These are phyloP conservation scores for Discostella stelligera DNA, from an alignment of 352 stramenopile genomes.

Conservation along the genomic window DNA sequence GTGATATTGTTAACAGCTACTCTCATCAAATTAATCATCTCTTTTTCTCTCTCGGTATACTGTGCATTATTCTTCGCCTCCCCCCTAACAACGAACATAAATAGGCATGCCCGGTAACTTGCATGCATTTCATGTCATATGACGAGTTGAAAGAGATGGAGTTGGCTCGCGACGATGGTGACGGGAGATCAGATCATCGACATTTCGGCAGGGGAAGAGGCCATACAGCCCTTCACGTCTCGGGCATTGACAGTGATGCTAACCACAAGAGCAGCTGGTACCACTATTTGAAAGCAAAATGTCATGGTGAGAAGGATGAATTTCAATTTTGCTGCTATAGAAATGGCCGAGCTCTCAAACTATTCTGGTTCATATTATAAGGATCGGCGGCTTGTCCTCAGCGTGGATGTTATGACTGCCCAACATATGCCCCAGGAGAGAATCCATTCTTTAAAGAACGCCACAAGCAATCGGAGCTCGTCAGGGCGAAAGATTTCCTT, in stretches of 20 bases:
- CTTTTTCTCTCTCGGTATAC: background rate
- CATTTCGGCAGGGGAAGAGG: conserved; percentile 45
- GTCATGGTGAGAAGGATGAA: conserved; percentile 46
- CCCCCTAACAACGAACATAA: background rate
- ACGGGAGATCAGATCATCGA: conserved; percentile 55
- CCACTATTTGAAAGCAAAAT: conserved; percentile 75
- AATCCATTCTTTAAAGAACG: conserved; percentile 72
- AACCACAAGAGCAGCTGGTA: conserved; percentile 73
- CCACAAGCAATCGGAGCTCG: conserved; percentile 56
- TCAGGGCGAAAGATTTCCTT: conserved; percentile 67
- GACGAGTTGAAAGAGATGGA: conserved; percentile 76
- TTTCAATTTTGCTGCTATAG: no score
- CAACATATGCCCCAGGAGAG: conserved; percentile 57
- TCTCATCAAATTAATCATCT: background rate
- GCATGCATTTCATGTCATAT: conserved; percentile 76
- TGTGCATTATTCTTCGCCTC: background rate
- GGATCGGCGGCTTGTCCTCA: conserved; percentile 64
- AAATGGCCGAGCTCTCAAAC: no score
- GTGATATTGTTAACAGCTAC: background rate
- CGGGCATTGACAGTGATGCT: conserved; percentile 61
- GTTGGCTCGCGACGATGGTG: conserved; percentile 49
- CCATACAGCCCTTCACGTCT: conserved; percentile 66
- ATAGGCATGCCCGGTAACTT: conserved; percentile 69
- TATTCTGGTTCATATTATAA: conserved; percentile 3
- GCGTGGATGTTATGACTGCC: conserved; percentile 76